Conservation (phyloP, 495 filamentous ascomycete species). For the Tuber magnatum region DNA sequence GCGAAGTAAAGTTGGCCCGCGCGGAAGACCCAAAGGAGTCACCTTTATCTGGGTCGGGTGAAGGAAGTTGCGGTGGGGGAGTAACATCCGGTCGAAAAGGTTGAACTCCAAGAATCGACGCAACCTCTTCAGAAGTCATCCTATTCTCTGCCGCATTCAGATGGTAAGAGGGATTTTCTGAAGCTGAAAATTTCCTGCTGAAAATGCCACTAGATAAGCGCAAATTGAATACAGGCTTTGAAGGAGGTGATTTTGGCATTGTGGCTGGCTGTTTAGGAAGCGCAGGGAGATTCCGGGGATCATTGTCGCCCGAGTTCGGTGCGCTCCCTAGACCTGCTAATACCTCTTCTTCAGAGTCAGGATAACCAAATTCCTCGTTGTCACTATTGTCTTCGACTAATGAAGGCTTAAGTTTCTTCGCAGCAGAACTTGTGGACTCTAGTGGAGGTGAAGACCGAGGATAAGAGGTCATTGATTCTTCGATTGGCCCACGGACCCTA, state of each 20-base stretch:
- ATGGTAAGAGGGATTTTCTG: constrained; percentile 8
- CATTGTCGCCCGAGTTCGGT: constrained; percentile 8
- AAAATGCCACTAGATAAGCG: constrained; percentile 26
- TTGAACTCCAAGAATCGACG: constrained; percentile 10
- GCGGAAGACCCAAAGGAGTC: neutral
- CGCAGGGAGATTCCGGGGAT: neutral
- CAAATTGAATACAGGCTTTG: constrained; percentile 23
- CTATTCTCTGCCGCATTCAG: constrained; percentile 7
- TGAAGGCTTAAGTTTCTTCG: constrained; percentile 14
- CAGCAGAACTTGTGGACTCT: neutral
- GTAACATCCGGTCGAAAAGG: constrained; percentile 15
- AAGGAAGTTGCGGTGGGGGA: constrained; percentile 11
- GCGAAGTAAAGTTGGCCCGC: constrained; percentile 8
- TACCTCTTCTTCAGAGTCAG: constrained; percentile 27
- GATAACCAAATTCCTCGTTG: constrained; percentile 25
- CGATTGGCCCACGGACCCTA: constrained; percentile 29
- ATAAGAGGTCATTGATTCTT: constrained; percentile 24
- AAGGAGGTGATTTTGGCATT: neutral
- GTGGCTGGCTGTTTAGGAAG: neutral
- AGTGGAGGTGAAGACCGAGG: constrained; percentile 25
- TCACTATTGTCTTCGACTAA: constrained; percentile 11
- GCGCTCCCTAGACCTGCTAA: constrained; percentile 3
- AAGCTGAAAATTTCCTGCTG: constrained; percentile 24
- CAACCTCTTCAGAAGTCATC: neutral
- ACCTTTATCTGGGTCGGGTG: neutral